These are phyloP conservation scores for Eimeria brunetti DNA, from an alignment of 169 alveolate species.

Conservation along the genomic window DNA sequence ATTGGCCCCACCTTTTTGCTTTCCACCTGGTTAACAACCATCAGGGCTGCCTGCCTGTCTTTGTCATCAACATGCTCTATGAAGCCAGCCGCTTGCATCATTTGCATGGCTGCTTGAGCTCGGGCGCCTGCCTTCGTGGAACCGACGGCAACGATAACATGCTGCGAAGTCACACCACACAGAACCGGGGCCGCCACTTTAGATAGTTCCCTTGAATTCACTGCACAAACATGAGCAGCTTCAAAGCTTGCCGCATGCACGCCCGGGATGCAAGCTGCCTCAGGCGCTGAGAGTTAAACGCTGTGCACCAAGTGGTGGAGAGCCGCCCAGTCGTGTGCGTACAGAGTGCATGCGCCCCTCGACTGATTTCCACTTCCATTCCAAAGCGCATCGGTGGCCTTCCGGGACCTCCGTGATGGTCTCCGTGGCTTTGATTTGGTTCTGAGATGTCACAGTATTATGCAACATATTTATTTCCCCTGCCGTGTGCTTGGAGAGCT, in stretches of 20 bases:
- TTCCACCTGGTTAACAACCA: constrained; percentile 61
- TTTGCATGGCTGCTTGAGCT: constrained; percentile 78
- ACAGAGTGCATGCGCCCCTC: constrained; percentile 76
- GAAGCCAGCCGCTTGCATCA: constrained; percentile 79
- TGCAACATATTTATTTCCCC: constrained; percentile 78
- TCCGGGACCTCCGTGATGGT: constrained; percentile 61
- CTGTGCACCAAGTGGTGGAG: neutral
- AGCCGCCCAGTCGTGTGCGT: neutral
- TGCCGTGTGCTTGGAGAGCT: constrained; percentile 74
- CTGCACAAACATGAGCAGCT: neutral
- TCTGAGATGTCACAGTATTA: constrained; percentile 58
- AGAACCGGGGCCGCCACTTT: too few species aligned
- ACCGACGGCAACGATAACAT: constrained; percentile 66
- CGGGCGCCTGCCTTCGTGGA: constrained; percentile 75
- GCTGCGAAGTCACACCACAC: constrained; percentile 16
- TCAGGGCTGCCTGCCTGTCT: constrained; percentile 75
- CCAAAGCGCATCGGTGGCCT: constrained; percentile 72
- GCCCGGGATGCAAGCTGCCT: neutral
- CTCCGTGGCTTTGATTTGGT: constrained; percentile 73
- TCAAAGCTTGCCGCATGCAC: neutral
- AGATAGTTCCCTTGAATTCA: neutral
- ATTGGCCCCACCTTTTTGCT: constrained; percentile 49
- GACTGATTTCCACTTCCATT: constrained; percentile 74
- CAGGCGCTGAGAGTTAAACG: neutral
- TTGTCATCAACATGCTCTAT: constrained; percentile 66